A percentile compares a stretch with the other conserved stretches of the same genome.
These are phyloP conservation scores for Kwoniella bestiolae DNA, from an alignment of 768 basidiomycete genomes.

Conservation along the genomic window DNA sequence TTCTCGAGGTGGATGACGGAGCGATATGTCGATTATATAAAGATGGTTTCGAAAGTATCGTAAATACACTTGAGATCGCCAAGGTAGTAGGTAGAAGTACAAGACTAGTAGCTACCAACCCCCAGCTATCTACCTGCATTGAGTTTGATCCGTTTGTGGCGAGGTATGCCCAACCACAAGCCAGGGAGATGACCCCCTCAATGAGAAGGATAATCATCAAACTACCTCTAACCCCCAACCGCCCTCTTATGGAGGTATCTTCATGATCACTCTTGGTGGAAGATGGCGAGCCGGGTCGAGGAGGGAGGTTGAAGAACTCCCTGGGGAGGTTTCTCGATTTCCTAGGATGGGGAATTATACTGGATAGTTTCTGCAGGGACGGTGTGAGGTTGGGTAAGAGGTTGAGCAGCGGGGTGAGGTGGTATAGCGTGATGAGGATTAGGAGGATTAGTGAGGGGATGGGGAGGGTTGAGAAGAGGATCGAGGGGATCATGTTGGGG, in stretches of 20 bases:
- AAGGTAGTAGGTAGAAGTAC: slow-evolving; percentile 5
- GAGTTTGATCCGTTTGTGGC: background rate
- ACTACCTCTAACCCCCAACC: slow-evolving; percentile 26
- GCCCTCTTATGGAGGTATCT: slow-evolving; percentile 3
- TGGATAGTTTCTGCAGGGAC: slow-evolving; percentile 22
- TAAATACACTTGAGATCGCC: slow-evolving; percentile 8
- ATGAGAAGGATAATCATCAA: slow-evolving; percentile 28
- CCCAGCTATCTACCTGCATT: slow-evolving; percentile 7
- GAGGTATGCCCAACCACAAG: slow-evolving; percentile 22
- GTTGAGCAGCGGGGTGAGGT: slow-evolving; percentile 35
- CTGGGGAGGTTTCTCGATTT: slow-evolving; percentile 42
- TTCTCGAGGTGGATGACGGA: background rate
- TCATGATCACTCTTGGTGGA: background rate
- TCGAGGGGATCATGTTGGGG: slow-evolving; percentile 32
- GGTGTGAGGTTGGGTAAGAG: slow-evolving; percentile 26
- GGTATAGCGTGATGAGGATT: slow-evolving; percentile 30
- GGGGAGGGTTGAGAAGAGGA: slow-evolving; percentile 30
- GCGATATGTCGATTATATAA: slow-evolving; percentile 2
- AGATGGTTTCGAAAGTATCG: slow-evolving; percentile 24
- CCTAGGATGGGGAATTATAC: slow-evolving; percentile 42
- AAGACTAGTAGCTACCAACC: slow-evolving; percentile 2
- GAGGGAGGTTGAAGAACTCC: slow-evolving; percentile 52
- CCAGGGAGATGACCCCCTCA: slow-evolving; percentile 13
- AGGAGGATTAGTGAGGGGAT: slow-evolving; percentile 37
- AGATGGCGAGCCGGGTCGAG: slow-evolving; percentile 26